phyloP scores from a whole-genome alignment of 1,284 basidiomycete genomes.

The Leccinum variabile region DNA sequence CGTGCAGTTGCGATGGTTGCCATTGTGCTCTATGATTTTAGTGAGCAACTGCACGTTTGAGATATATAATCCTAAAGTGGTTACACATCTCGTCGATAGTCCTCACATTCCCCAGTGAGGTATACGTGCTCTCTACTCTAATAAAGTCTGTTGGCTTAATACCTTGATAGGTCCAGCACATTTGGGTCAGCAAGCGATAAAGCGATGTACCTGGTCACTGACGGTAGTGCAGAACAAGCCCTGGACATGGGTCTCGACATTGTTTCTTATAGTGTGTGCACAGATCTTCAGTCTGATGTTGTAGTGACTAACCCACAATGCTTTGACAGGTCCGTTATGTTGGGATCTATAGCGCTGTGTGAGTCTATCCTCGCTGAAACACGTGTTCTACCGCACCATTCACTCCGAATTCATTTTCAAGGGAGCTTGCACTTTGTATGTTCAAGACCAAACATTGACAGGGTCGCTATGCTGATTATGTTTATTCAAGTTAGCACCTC shows the following conservation, averaged over 20 bases:
- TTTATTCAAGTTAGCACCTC: background rate
- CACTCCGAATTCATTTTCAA: background rate
- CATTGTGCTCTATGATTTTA: background rate
- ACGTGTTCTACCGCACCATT: background rate
- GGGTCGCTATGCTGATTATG: background rate
- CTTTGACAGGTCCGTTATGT: background rate
- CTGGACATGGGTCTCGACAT: background rate
- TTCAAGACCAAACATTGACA: background rate
- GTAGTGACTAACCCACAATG: background rate
- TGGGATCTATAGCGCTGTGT: background rate
- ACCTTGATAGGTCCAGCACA: background rate
- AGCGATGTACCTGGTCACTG: background rate
- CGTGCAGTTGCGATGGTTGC: background rate
- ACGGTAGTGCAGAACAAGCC: background rate
- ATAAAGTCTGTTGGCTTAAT: background rate
- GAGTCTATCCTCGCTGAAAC: background rate
- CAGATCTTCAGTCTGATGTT: background rate
- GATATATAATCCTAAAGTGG: background rate
- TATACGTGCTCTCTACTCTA: background rate
- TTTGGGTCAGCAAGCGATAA: background rate
- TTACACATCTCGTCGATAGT: background rate
- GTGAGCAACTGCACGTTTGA: background rate
- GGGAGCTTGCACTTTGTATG: background rate
- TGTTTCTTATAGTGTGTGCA: background rate
- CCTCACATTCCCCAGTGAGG: background rate